These are phyloP conservation scores for Quercus lobata DNA, from an alignment of 331 rosid species.

Conservation along the genomic window DNA sequence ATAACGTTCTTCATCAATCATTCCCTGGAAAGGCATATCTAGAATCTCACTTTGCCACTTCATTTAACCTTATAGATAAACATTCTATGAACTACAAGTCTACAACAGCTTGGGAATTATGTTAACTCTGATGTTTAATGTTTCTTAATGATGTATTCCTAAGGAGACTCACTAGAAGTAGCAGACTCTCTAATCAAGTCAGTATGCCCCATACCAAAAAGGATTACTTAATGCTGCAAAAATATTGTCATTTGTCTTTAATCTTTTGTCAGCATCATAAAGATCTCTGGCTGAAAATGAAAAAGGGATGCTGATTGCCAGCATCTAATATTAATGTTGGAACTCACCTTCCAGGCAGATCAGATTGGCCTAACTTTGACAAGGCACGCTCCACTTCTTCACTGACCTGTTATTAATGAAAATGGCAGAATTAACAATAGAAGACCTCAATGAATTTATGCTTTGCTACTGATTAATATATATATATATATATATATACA, in stretches of 20 bases:
- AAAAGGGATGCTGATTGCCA: neutral
- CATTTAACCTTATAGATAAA: neutral
- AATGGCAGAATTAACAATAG: conserved; percentile 21
- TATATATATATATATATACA: no score
- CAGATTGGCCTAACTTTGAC: conserved; percentile 49
- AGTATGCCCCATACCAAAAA: neutral
- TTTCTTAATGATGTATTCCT: neutral
- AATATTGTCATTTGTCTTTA: neutral
- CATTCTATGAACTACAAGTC: neutral
- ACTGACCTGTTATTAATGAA: conserved; percentile 57
- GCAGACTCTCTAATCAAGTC: neutral
- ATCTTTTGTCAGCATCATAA: neutral
- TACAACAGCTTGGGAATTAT: no score
- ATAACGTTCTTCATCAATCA: no score
- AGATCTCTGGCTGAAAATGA: neutral
- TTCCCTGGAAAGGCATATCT: no score
- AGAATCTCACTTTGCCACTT: neutral
- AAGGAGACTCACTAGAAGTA: neutral
- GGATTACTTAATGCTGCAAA: neutral
- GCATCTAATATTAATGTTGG: neutral
- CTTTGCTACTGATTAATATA: no score
- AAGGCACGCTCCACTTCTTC: conserved; percentile 93
- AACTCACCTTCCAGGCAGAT: conserved; percentile 55
- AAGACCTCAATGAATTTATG: neutral
- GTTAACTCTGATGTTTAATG: neutral